Evolutionary conservation across 108 stramenopile genomes (phyloP).

Genomic region (Cyclostephanos tholiformis): DNA sequence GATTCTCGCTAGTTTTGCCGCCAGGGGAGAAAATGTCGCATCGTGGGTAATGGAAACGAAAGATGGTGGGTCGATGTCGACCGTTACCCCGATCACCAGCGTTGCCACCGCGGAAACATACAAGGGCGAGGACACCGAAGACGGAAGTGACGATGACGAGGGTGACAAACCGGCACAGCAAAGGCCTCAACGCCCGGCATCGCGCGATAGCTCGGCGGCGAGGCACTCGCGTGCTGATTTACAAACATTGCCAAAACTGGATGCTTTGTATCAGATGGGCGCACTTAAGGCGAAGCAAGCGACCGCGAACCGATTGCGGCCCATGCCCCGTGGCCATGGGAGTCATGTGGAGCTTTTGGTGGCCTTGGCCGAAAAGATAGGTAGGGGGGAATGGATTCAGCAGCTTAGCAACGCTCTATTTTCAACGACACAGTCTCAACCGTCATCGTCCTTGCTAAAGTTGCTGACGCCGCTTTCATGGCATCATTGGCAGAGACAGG

Average conservation of each 20-base stretch:
- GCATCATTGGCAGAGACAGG: slow-evolving; percentile 3
- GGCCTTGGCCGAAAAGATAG: slow-evolving; percentile 36
- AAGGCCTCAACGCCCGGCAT: slow-evolving; percentile 18
- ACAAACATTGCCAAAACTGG: slow-evolving; percentile 64
- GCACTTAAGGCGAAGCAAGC: slow-evolving; percentile 35
- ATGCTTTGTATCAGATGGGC: slow-evolving; percentile 56
- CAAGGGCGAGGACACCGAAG: slow-evolving; percentile 52
- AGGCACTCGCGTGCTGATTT: slow-evolving; percentile 59
- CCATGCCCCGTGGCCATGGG: slow-evolving; percentile 15
- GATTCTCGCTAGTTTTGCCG: slow-evolving; percentile 35
- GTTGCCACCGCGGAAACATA: slow-evolving; percentile 19
- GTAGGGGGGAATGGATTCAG: slow-evolving; percentile 35
- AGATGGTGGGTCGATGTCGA: background rate
- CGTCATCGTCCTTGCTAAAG: slow-evolving; percentile 11
- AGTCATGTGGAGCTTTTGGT: slow-evolving; percentile 29
- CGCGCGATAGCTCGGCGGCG: slow-evolving; percentile 19
- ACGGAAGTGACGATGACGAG: slow-evolving; percentile 54
- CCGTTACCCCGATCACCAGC: slow-evolving; percentile 5
- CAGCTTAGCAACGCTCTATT: slow-evolving; percentile 34
- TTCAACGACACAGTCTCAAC: slow-evolving; percentile 6
- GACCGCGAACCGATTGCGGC: slow-evolving; percentile 6
- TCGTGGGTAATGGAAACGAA: slow-evolving; percentile 20
- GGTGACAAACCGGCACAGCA: slow-evolving; percentile 27
- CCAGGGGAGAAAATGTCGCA: slow-evolving; percentile 38
- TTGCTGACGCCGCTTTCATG: slow-evolving; percentile 11